phyloP scores from a whole-genome alignment of 305 asterid genomes.

The Solanum aculeatissimum region DNA sequence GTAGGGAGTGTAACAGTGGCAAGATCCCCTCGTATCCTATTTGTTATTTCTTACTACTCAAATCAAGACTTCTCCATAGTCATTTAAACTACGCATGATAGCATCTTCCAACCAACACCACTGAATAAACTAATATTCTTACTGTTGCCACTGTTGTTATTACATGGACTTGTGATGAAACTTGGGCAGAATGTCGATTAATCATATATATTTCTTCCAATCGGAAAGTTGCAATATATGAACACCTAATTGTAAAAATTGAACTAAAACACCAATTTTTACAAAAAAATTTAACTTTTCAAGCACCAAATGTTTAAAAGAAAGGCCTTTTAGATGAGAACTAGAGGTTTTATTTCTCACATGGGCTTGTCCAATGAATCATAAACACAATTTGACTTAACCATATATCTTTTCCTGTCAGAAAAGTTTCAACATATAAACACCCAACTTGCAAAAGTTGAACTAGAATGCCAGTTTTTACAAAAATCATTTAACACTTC shows the following conservation, averaged over 20 bases:
- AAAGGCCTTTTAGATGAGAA: background rate
- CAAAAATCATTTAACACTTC: background rate
- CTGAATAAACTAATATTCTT: background rate
- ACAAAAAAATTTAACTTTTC: background rate
- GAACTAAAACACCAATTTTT: background rate
- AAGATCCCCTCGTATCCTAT: background rate
- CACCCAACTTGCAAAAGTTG: background rate
- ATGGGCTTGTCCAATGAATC: background rate
- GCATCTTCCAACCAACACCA: background rate
- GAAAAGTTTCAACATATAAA: background rate
- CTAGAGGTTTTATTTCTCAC: background rate
- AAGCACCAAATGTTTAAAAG: background rate
- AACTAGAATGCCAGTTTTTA: background rate
- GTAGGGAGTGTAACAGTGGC: background rate
- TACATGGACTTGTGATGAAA: background rate
- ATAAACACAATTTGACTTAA: background rate
- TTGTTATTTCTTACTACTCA: background rate
- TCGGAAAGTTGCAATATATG: background rate
- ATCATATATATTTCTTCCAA: background rate
- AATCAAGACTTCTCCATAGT: background rate
- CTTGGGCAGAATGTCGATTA: background rate
- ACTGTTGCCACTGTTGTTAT: background rate
- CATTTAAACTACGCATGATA: background rate
- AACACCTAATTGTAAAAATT: background rate
- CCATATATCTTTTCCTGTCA: background rate